Base-by-base conservation (phyloP, 345 rosid genomes). In the Bruguiera parviflora region DNA sequence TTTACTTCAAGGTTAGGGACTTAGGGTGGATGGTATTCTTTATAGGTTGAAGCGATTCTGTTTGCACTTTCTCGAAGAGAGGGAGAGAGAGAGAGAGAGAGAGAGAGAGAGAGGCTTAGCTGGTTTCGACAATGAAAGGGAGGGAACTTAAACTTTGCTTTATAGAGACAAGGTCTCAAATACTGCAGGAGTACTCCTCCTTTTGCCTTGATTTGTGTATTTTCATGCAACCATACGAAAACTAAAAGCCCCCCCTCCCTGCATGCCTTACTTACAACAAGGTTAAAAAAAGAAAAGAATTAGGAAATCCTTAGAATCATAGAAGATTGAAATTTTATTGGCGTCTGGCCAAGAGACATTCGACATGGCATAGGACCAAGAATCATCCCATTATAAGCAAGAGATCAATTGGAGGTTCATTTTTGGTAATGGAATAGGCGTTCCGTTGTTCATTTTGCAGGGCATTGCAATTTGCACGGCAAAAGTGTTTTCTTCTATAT, bases 31-130 rank as follows among this genome's bases (percentile, higher is more conserved):
- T 63, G 67, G 80, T 63, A 66, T 74, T 68, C 85, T 85, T 88
- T 84, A 79, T 82, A 81, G 87, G 80, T 69, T 60, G 72, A 64
- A 69, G 80, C 47, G 87, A 81, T 73, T 82, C 81, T 72, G 71
- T 66, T 15, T 81, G 61, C 79, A 73, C 86, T 82, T 84, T 87
- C 81, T 84, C 82, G 82, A 73, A 61, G 64, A 28, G 9, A 58
- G 84, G 55, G 83, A 64, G 80, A 65, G 73, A 62, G 53, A 24
- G 65, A 65, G 80, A 63, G 74, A 73, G 65, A 32, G 75, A 55
- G 69, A 55, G 72, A 28, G 67, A 46, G 22, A 16, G 28, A 39
- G 47, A 43, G 49, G 59, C 59, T 24, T 22, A 56, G 59, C 59
- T 56, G 59, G 59, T 22, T 22, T 56, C 70, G 83, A 77, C 72